Conservation (phyloP, 257 asterid species). For the Capsicum chinense region DNA sequence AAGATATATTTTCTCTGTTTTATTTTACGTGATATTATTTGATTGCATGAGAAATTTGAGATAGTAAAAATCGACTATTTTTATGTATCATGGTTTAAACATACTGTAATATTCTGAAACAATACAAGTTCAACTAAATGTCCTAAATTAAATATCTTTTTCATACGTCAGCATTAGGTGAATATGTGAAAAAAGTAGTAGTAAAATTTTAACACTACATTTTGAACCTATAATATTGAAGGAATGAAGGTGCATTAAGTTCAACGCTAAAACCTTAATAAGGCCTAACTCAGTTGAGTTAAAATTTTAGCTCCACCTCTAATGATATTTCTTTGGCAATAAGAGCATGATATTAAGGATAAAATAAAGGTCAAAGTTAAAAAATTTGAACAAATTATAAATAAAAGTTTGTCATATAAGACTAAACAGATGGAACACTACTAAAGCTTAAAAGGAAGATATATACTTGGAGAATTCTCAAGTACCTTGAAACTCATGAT, state of each 20-base stretch:
- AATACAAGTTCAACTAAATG: not conserved
- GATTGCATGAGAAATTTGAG: not conserved
- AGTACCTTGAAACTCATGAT: slow-evolving; percentile 43
- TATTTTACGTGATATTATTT: not conserved
- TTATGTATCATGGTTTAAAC: not conserved
- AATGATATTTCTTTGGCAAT: too few relatives aligned
- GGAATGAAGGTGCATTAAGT: not conserved
- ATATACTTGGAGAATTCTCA: not conserved
- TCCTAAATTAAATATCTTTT: not conserved
- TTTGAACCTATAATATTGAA: not conserved
- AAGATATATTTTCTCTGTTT: not conserved
- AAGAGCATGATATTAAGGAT: not conserved
- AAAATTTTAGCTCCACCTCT: not conserved
- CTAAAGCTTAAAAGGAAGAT: not conserved
- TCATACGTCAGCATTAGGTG: not conserved
- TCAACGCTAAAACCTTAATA: not conserved
- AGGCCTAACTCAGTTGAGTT: not conserved
- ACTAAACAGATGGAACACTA: not conserved
- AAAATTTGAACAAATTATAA: too few relatives aligned
- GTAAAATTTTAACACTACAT: not conserved
- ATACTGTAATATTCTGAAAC: not conserved
- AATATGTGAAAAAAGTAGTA: not conserved
- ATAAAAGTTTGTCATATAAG: too few relatives aligned
- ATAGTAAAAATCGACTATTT: not conserved
- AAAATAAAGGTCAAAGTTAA: not conserved